Conservation (phyloP, 805 yeast species). For the Maudiozyma bulderi region DNA sequence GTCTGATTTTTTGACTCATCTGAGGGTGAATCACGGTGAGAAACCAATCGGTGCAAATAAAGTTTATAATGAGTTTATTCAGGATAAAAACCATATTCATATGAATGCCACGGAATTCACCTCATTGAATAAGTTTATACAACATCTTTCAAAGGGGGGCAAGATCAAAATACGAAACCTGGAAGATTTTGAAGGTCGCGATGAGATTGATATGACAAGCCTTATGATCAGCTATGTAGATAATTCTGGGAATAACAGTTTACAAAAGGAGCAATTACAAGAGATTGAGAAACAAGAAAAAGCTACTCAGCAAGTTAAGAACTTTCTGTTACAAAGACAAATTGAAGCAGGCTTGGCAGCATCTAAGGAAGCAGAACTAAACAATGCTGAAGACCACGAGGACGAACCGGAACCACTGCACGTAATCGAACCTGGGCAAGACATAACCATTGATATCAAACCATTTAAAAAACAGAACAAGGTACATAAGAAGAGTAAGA, state of each 20-base stretch:
- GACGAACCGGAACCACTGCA: too few relatives aligned
- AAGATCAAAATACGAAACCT: conserved; percentile 40
- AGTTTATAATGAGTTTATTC: conserved; percentile 83
- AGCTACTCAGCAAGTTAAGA: conserved; percentile 39
- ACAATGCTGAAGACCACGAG: conserved; percentile 4
- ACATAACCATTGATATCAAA: background rate
- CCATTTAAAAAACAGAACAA: background rate
- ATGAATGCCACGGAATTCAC: conserved; percentile 83
- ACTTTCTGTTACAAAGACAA: conserved; percentile 41
- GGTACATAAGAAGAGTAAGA: background rate
- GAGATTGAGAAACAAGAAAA: conserved; percentile 31
- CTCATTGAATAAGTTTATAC: conserved; percentile 58
- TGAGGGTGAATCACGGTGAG: conserved; percentile 69
- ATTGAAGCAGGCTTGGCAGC: conserved; percentile 27
- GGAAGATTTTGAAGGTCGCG: conserved; percentile 29
- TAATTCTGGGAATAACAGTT: conserved; percentile 39
- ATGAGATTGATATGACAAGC: conserved; percentile 30
- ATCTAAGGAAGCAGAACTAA: background rate
- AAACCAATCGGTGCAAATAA: conserved; percentile 70
- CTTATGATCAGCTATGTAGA: conserved; percentile 45
- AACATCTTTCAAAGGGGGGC: conserved; percentile 48
- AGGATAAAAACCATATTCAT: conserved; percentile 76
- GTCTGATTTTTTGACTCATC: conserved; percentile 50
- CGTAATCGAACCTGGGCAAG: background rate
- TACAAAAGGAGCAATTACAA: conserved; percentile 31